Base-by-base conservation (phyloP, 1,284 basidiomycete genomes). In the Fomitopsis palustris region DNA sequence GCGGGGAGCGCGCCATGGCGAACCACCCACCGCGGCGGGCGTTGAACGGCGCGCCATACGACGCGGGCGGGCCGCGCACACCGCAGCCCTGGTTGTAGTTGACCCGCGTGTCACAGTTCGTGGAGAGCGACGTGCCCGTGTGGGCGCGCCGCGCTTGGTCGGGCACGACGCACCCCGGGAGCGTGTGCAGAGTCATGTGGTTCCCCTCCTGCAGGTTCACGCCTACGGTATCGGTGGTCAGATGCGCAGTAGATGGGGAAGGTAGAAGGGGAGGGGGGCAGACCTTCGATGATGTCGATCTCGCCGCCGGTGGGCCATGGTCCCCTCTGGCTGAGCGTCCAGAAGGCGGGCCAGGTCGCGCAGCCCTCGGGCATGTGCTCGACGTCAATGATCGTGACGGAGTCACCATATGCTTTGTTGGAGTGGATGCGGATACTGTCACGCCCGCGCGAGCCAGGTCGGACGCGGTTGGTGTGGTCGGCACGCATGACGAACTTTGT, bases 61-160 rank as follows among this genome's bases (percentile, higher is more conserved):
- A 79, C 17, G 69, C 70, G 9, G 69, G 60, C 14, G 65, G 70
- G 64, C 84, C 80, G 21, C 70, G 67, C 41, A 82, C 81, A 45
- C 84, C 84, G 68, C 87, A 89, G n/a, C 86, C 87, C 65, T 81
- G 77, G 66, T 88, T 88, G 66, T 65, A 76, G 65, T 83, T 82
- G 27, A 74, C 67, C 21, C 72, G 65, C 8, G 81, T 75, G 61
- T 85, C 78, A 69, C 87, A 89, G 62, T 81, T 71, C 19, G 72
- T 77, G 5, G 73, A 77, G 4, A 73, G 66, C 2, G 72, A 69
- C 23, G 61, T 59, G 12, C 78, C 81, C 60, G 53, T 23, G 41
- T 60, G 35, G 59, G 14, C 25, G 35, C 47, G 31, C 17, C 19
- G 25, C 52, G 39, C 21, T 16, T 60, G 51, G 42, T 69, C 59